These are phyloP conservation scores for Epichloe brachyelytri DNA, from an alignment of 2,329 filamentous ascomycete genomes.

Conservation along the genomic window DNA sequence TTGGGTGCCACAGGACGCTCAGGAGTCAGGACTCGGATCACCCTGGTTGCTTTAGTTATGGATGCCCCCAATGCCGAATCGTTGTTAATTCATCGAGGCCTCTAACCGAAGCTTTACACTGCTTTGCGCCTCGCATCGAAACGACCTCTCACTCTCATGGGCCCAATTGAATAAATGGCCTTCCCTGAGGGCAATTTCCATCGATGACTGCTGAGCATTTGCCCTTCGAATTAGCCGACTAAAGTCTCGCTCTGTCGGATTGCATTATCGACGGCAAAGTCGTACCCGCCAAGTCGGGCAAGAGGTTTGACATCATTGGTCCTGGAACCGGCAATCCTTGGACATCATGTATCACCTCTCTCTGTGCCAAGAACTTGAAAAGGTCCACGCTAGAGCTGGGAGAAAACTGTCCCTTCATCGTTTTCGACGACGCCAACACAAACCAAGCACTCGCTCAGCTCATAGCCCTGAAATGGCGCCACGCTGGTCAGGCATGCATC, in stretches of 20 bases:
- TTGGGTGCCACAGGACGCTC: background rate
- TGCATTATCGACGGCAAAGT: conserved; percentile 37
- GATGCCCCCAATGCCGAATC: too few relatives aligned
- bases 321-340: conserved; percentile 37
- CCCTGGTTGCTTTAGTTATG: too few relatives aligned
- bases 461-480: conserved; percentile 53
- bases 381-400: conserved; percentile 57
- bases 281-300: conserved; percentile 29
- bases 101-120: too few relatives aligned
- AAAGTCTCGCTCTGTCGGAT: conserved; percentile 33
- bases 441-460: conserved; percentile 54
- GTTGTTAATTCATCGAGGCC: too few relatives aligned
- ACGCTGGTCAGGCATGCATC: conserved; percentile 61
- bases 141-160: too few relatives aligned
- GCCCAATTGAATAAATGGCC: background rate
- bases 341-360: conserved; percentile 41
- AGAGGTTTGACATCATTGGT: conserved; percentile 39
- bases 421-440: conserved; percentile 56
- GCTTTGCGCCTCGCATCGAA: too few relatives aligned
- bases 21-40: too few relatives aligned
- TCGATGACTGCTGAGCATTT: conserved; percentile 9
- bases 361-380: conserved; percentile 51
- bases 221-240: conserved; percentile 32
- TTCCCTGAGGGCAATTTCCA: background rate
- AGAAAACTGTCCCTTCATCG: conserved; percentile 54